These are phyloP conservation scores for Rhizopogon roseolus DNA, from an alignment of 768 basidiomycete genomes.

Conservation along the genomic window DNA sequence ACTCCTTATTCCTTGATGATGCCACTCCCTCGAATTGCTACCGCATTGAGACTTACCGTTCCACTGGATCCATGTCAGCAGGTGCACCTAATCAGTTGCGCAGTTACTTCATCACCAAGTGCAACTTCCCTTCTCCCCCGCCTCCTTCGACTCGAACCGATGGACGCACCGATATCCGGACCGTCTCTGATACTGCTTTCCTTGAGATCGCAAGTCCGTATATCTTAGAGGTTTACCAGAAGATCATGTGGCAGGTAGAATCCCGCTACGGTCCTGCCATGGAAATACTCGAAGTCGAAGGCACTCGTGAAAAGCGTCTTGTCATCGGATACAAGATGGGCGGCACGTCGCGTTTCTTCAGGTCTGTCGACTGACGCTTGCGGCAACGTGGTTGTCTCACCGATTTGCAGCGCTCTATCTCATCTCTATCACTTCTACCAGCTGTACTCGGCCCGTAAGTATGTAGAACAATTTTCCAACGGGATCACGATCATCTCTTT, in stretches of 20 bases:
- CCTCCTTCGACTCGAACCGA: constrained; percentile 36
- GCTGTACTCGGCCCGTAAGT: constrained; percentile 95
- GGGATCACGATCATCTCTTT: constrained; percentile 93
- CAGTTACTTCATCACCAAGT: constrained; percentile 93
- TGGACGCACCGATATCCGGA: constrained; percentile 77
- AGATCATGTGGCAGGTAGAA: constrained; percentile 84
- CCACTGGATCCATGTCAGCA: constrained; percentile 78
- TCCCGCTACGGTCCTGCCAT: constrained; percentile 88
- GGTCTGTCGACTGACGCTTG: constrained; percentile 30
- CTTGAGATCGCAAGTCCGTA: constrained; percentile 91
- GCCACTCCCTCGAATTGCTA: constrained; percentile 75
- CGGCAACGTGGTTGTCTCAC: constrained; percentile 4
- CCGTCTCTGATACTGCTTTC: constrained; percentile 86
- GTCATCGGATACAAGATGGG: constrained; percentile 99
- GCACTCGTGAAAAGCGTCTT: constrained; percentile 80
- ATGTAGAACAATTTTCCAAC: constrained; percentile 98
- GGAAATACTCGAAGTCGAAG: constrained; percentile 94
- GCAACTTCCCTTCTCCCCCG: constrained; percentile 63
- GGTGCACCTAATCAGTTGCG: constrained; percentile 89
- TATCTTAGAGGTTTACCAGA: constrained; percentile 90
- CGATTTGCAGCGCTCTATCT: constrained; percentile 64
- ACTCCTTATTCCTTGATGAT: constrained; percentile 83
- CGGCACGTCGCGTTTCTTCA: constrained; percentile 83
- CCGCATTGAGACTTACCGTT: constrained; percentile 95
- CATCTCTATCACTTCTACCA: constrained; percentile 98